phyloP scores from a whole-genome alignment of 139 green algal species.

The Spirogloea muscicola region DNA sequence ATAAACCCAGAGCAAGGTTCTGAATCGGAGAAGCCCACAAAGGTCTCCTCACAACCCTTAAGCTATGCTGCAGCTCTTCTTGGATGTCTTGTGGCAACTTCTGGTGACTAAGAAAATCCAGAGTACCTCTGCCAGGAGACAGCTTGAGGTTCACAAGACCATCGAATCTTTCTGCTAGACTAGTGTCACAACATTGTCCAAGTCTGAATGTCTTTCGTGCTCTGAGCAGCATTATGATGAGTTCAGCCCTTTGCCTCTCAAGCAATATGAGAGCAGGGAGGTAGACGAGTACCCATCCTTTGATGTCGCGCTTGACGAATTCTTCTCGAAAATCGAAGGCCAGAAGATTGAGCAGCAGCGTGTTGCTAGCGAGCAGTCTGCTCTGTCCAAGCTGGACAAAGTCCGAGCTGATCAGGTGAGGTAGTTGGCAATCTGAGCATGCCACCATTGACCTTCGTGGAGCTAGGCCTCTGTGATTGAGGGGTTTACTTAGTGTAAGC shows the following conservation, averaged over 20 bases:
- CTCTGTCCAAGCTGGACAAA: slow-evolving; percentile 71
- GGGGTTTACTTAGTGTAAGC: too few species aligned
- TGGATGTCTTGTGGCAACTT: too few species aligned
- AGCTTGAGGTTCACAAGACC: too few species aligned
- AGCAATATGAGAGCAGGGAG: slow-evolving; percentile 60
- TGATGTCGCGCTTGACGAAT: slow-evolving; percentile 86
- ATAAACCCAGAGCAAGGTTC: too few species aligned
- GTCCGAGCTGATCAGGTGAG: slow-evolving; percentile 65
- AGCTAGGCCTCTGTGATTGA: too few species aligned
- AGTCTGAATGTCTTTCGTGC: not conserved
- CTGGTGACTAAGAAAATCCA: too few species aligned
- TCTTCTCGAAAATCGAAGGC: slow-evolving; percentile 76
- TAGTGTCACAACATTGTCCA: too few species aligned
- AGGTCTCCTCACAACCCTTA: too few species aligned
- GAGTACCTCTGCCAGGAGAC: too few species aligned
- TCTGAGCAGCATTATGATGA: slow-evolving; percentile 55
- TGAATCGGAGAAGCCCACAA: too few species aligned
- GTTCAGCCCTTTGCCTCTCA: slow-evolving; percentile 74
- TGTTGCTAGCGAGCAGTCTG: slow-evolving; percentile 58
- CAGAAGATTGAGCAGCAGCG: slow-evolving; percentile 62
- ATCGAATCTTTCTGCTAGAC: too few species aligned
- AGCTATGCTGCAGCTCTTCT: too few species aligned
- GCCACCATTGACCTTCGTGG: not conserved
- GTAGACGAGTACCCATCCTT: slow-evolving; percentile 77
- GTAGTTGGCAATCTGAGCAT: not conserved